These are phyloP conservation scores for Nigrospora sphaerica DNA, from an alignment of 2,329 filamentous ascomycete genomes.

Conservation along the genomic window DNA sequence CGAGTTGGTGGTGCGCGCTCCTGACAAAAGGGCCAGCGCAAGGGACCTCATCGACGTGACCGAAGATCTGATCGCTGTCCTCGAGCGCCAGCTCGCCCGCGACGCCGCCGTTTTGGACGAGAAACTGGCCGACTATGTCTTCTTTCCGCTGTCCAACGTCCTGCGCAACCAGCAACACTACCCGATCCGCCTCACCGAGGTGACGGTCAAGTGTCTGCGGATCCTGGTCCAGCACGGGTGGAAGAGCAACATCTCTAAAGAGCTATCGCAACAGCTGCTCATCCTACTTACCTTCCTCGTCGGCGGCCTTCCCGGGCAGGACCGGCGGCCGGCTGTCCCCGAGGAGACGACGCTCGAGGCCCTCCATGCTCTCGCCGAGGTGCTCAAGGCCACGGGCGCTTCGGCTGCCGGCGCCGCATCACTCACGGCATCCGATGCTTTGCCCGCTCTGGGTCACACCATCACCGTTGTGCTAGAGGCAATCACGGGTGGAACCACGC, in stretches of 20 bases:
- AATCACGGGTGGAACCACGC: conserved; percentile 55
- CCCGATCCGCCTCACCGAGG: conserved; percentile 65
- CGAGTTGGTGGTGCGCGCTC: conserved; percentile 44
- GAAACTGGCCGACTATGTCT: conserved; percentile 87
- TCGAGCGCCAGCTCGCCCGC: conserved; percentile 33
- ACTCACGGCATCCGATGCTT: conserved; percentile 49
- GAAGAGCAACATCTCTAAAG: conserved; percentile 61
- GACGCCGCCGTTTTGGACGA: conserved; percentile 57
- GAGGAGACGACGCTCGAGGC: conserved; percentile 72
- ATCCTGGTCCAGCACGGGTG: conserved; percentile 74
- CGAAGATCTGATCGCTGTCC: conserved; percentile 35
- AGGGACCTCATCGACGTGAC: conserved; percentile 39
- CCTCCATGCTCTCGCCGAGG: conserved; percentile 59
- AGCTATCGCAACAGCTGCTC: conserved; percentile 76
- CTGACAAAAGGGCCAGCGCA: conserved; percentile 30
- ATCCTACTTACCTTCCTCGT: conserved; percentile 78
- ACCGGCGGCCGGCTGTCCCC: conserved; percentile 37
- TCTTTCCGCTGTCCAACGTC: conserved; percentile 86
- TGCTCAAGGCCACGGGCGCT: conserved; percentile 54
- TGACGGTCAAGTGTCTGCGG: conserved; percentile 67
- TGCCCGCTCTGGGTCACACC: conserved; percentile 75
- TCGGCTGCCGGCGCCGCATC: conserved; percentile 40
- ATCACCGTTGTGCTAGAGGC: conserved; percentile 75
- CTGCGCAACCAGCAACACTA: conserved; percentile 69
- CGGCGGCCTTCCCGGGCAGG: conserved; percentile 60